These are phyloP conservation scores for Talaromyces sp. DNA, from an alignment of 2,329 filamentous ascomycete species.

Conservation along the genomic window DNA sequence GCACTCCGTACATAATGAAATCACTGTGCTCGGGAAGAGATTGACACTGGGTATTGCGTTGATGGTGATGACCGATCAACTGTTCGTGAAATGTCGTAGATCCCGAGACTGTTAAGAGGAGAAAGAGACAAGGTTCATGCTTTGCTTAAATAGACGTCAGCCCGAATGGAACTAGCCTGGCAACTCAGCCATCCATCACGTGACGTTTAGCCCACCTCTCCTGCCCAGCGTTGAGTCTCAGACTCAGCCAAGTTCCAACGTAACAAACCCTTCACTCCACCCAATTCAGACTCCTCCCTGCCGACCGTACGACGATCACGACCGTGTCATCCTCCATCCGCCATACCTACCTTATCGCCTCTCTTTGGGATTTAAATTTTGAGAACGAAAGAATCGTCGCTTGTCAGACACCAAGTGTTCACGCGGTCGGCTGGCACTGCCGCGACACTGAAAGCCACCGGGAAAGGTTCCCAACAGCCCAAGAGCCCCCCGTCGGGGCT, in stretches of 20 bases:
- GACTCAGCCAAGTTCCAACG: neutral
- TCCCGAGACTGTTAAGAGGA: neutral
- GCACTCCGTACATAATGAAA: no score
- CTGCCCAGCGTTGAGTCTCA: neutral
- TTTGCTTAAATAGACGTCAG: neutral
- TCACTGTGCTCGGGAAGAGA: neutral
- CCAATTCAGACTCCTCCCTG: neutral
- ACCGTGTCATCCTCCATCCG: neutral
- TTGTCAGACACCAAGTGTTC: neutral
- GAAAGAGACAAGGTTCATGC: neutral
- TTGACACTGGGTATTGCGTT: neutral
- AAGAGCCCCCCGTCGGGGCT: conserved; percentile 30
- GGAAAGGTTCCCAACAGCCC: conserved; percentile 3
- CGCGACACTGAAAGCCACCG: conserved; percentile 1
- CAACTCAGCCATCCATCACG: neutral
- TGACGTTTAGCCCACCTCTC: neutral
- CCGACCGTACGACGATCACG: neutral
- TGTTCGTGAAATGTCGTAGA: neutral
- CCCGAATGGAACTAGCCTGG: neutral
- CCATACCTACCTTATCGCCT: neutral
- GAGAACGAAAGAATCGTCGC: neutral
- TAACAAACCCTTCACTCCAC: conserved; percentile 2
- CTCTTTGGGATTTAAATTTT: neutral
- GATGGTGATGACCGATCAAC: neutral
- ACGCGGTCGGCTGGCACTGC: conserved; percentile 11